Conservation (phyloP, 129 eudicot species). For the Escallonia rubra region DNA sequence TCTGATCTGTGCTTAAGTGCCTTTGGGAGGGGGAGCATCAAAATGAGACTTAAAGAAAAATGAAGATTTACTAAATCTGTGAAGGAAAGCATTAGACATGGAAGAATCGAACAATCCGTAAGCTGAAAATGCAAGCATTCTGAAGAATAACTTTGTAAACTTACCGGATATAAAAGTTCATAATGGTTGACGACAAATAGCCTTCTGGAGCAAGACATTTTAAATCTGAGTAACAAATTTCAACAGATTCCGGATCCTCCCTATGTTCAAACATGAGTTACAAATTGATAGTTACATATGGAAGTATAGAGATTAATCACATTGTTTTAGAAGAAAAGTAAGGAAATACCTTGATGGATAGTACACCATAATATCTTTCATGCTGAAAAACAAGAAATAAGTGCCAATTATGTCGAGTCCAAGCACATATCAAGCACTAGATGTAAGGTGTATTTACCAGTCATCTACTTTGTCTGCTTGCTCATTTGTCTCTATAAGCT, state of each 20-base stretch:
- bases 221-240: constrained; percentile 56
- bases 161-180: constrained; percentile 85
- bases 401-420: constrained; percentile 2
- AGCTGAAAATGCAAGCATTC: neutral
- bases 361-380: constrained; percentile 41
- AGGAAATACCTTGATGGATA: constrained; percentile 76
- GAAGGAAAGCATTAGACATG: no score
- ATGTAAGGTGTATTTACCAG: constrained; percentile 25
- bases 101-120: neutral
- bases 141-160: constrained; percentile 4
- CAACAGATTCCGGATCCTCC: constrained; percentile 63
- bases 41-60: neutral
- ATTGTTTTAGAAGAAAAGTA: constrained; percentile 10
- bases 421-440: neutral
- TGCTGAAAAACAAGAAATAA: constrained; percentile 32
- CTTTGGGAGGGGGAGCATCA: neutral
- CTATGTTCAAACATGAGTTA: constrained; percentile 22
- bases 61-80: no score
- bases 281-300: neutral
- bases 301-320: no score
- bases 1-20: neutral
- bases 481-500: constrained; percentile 11
- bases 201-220: constrained; percentile 70
- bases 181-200: constrained; percentile 71
- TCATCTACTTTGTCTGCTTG: constrained; percentile 30